Percentiles rank a stretch among this genome's conserved stretches.
These are phyloP conservation scores for Cymodocea nodosa DNA, from an alignment of 116 monocot species.

Conservation along the genomic window DNA sequence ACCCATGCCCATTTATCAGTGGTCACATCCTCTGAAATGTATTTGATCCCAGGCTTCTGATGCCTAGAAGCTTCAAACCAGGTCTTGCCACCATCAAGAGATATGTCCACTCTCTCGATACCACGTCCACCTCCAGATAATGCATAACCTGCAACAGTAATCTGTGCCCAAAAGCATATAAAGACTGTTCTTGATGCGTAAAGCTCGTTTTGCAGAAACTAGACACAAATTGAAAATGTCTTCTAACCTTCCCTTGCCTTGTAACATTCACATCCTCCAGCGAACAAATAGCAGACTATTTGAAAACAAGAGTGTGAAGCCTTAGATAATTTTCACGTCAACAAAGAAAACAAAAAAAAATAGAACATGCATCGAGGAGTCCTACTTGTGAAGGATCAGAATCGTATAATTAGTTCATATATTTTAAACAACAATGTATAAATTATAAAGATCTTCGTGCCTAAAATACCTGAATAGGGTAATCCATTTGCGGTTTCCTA, in stretches of 20 bases:
- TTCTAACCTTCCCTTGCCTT: conserved; percentile 43
- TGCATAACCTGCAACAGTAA: conserved; percentile 73
- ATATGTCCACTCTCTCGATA: conserved; percentile 95
- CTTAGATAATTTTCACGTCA: neutral
- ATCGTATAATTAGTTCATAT: neutral
- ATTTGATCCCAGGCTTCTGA: conserved; percentile 41
- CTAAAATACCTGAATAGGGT: conserved; percentile 75
- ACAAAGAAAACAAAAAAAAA: neutral
- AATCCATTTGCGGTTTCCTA: conserved; percentile 88
- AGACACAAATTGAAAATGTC: no score
- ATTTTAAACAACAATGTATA: neutral
- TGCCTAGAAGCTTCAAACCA: conserved; percentile 73
- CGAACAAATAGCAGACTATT: conserved; percentile 84
- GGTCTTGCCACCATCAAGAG: conserved; percentile 87
- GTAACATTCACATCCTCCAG: conserved; percentile 54
- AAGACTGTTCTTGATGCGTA: neutral
- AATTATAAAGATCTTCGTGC: neutral
- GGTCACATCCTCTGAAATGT: conserved; percentile 39
- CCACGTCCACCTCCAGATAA: conserved; percentile 86
- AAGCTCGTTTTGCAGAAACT: no score
- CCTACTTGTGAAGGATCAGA: neutral
- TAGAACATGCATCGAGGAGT: no score
- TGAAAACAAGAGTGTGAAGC: neutral
- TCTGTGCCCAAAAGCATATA: conserved; percentile 21
- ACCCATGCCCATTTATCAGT: conserved; percentile 97